A percentile compares a stretch with the other conserved stretches of the same genome.
Conservation (phyloP, 257 asterid genomes). For the Eucommia ulmoides region DNA sequence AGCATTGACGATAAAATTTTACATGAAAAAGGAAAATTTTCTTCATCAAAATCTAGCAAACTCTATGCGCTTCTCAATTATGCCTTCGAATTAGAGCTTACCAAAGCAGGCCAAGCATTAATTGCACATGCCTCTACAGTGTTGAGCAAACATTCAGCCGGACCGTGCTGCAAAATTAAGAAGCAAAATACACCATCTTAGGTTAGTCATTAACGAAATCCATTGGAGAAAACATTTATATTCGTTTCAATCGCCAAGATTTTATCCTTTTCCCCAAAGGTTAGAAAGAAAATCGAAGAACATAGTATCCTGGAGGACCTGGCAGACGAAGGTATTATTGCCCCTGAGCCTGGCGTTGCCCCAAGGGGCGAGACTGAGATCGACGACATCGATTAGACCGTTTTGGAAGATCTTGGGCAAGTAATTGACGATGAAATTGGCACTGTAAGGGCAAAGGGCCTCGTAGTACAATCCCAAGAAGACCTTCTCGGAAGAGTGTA, state of each 20-base stretch:
- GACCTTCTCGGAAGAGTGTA: constrained; percentile 9
- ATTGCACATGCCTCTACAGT: constrained; percentile 89
- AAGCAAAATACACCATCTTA: not conserved
- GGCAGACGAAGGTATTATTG: constrained; percentile 18
- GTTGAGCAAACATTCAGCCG: constrained; percentile 63
- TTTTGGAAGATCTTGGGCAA: constrained; percentile 18
- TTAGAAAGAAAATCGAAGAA: too few relatives aligned
- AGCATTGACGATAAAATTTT: too few relatives aligned
- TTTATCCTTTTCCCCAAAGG: too few relatives aligned
- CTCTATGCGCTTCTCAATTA: too few relatives aligned
- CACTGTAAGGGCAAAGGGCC: constrained; percentile 30
- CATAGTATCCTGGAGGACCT: too few relatives aligned
- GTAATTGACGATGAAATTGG: constrained; percentile 22
- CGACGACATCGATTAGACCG: constrained; percentile 26
- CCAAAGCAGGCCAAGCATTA: constrained; percentile 86
- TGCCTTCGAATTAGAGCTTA: too few relatives aligned
- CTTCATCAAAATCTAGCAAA: too few relatives aligned
- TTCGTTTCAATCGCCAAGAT: too few relatives aligned
- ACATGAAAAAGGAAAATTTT: too few relatives aligned
- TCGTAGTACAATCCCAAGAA: constrained; percentile 24
- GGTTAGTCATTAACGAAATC: not conserved
- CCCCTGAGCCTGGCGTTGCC: constrained; percentile 30
- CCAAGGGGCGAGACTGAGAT: constrained; percentile 38
- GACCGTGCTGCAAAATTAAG: constrained; percentile 58
- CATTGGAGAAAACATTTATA: too few relatives aligned